Conservation (phyloP, 306 rosid species). For the Vigna hirtella region DNA sequence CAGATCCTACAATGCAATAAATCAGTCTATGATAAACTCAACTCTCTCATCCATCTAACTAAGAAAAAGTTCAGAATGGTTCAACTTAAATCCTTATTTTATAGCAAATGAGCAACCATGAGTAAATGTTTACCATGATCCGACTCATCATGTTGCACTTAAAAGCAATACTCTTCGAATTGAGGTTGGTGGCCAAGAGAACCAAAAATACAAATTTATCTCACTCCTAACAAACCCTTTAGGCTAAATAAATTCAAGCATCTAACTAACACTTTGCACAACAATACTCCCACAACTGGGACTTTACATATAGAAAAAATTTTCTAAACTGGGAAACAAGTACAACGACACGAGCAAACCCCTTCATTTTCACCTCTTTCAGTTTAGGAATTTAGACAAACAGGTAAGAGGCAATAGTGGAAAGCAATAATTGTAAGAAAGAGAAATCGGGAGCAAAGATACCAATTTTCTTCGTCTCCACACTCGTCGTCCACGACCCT, state of each 20-base stretch:
- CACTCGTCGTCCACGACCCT: slow-evolving; percentile 60
- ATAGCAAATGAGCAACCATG: slow-evolving; percentile 30
- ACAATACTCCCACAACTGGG: slow-evolving; percentile 2
- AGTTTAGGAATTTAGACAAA: slow-evolving; percentile 40
- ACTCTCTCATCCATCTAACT: background rate
- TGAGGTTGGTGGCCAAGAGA: slow-evolving; percentile 29
- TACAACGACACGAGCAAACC: slow-evolving; percentile 13
- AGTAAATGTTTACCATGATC: background rate
- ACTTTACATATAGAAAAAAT: background rate
- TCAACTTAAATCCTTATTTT: slow-evolving; percentile 37
- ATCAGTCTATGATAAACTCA: background rate
- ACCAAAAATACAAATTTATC: slow-evolving; percentile 13
- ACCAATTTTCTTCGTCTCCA: slow-evolving; percentile 95
- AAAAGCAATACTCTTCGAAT: slow-evolving; percentile 9
- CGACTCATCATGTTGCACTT: slow-evolving; percentile 21
- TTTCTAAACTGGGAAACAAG: slow-evolving; percentile 13
- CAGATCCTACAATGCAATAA: slow-evolving; percentile 26
- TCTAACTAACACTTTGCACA: background rate
- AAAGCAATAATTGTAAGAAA: background rate
- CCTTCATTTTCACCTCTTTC: background rate
- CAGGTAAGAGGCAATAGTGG: slow-evolving; percentile 32
- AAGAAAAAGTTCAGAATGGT: slow-evolving; percentile 21
- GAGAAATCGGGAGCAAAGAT: slow-evolving; percentile 11
- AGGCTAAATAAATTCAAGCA: slow-evolving; percentile 19
- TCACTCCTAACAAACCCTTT: slow-evolving; percentile 24